Base-by-base conservation (phyloP, 345 rosid species). In the Lenwebbia sp. region DNA sequence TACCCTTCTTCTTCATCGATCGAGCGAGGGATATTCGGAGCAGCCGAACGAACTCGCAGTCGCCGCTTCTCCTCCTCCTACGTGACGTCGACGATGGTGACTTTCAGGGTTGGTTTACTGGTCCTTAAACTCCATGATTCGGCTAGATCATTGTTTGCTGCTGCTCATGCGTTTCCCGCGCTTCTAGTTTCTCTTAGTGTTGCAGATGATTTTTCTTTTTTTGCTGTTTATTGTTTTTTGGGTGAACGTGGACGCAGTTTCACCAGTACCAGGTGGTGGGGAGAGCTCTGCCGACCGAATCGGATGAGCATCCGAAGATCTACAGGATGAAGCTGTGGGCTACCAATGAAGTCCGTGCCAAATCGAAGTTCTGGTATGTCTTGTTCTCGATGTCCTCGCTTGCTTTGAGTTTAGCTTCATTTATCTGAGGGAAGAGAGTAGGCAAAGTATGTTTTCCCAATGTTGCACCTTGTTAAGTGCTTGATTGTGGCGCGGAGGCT, bases 231-330 rank as follows among this genome's bases (percentile, higher is more conserved):
- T 23, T 14, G 19, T 12, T 2, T 54, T 7, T 26, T 52, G 26
- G 70, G 75, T 10, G 75, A 47, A 56, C 30, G 21, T 12, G 82
- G 83, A 57, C 26, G 85, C 85, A 86, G 88, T 86, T 83, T 86
- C 88, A 86, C 57, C 88, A 86, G 88, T 86, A 86, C 65, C 88
- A 86, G 85, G 88, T 83, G n/a, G 86, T 83, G 86, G 54, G 86
- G 81, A 83, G 87, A 21, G 89, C 74, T 51, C 86, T 86, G 82
- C 88, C 88, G 57, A 83, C 88, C 12, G 88, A 70, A 44, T 47
- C 85, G 26, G 88, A 86, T 83, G 88, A 83, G 54, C 88, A 86
- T n/a, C 88, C 88, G 10, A 86, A 86, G 88, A 86, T 86, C 62
- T 86, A 83, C 83, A 83, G 88, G 85, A 86, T 86, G 88, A 86